A percentile compares a stretch with the other conserved stretches of the same genome.
Evolutionary conservation across 2,329 filamentous ascomycete genomes (phyloP).

Genomic region (Diaporthe capsici): DNA sequence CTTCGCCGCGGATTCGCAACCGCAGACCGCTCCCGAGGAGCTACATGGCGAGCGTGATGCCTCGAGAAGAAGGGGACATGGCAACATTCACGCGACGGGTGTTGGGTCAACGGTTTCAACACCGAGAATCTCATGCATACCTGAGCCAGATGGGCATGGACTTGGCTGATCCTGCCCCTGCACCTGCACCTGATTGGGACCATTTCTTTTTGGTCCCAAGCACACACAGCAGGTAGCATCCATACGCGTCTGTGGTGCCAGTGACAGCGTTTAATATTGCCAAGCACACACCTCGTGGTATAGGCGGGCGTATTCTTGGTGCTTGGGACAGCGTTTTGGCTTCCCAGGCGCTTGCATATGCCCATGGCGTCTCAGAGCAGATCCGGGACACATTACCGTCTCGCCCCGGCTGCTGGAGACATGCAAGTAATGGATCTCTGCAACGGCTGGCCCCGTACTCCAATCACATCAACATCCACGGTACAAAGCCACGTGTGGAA

Average conservation of each 20-base stretch:
- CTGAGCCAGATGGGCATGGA: neutral
- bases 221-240: no score
- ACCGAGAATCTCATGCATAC: neutral
- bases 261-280: no score
- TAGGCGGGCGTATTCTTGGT: no score
- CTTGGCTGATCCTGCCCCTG: neutral
- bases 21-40: neutral
- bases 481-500: neutral
- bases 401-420: neutral
- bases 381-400: neutral
- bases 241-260: no score
- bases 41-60: neutral
- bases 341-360: no score
- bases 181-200: neutral
- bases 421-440: conserved; percentile 4
- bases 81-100: neutral
- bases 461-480: neutral
- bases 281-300: no score
- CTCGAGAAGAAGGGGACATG: no score
- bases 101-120: neutral
- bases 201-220: no score
- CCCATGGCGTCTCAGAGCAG: neutral
- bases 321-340: no score
- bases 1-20: neutral
- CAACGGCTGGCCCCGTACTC: conserved; percentile 3